phyloP scores from a whole-genome alignment of 805 yeast genomes.

The Komagataella pastoris region DNA sequence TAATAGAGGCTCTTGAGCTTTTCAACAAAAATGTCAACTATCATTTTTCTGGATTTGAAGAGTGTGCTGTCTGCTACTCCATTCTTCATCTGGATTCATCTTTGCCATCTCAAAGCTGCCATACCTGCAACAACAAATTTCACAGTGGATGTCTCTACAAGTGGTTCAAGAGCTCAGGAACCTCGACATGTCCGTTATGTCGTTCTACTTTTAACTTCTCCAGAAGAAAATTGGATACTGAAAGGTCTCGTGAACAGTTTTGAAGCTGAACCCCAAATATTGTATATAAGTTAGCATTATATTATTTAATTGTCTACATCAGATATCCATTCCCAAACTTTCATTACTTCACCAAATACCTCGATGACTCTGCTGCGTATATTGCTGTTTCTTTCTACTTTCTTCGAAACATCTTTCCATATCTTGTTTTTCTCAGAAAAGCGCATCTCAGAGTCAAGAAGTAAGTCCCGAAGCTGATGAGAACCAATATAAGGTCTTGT shows the following conservation, averaged over 20 bases:
- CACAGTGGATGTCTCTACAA: slow-evolving; percentile 93
- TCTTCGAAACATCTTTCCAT: slow-evolving; percentile 45
- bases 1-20: slow-evolving; percentile 52
- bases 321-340: slow-evolving; percentile 81
- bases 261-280: background rate
- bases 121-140: slow-evolving; percentile 86
- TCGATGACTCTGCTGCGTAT: slow-evolving; percentile 53
- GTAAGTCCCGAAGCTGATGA: slow-evolving; percentile 59
- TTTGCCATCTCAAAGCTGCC: slow-evolving; percentile 77
- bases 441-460: slow-evolving; percentile 25
- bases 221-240: background rate
- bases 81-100: slow-evolving; percentile 84
- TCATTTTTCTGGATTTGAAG: slow-evolving; percentile 90
- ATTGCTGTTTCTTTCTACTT: slow-evolving; percentile 54
- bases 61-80: slow-evolving; percentile 94
- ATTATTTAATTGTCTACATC: slow-evolving; percentile 12
- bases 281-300: background rate
- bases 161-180: slow-evolving; percentile 93
- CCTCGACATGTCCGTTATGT: slow-evolving; percentile 91
- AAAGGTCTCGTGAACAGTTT: background rate
- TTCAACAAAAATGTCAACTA: slow-evolving; percentile 64
- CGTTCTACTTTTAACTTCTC: slow-evolving; percentile 47
- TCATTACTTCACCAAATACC: slow-evolving; percentile 75
- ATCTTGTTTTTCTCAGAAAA: slow-evolving; percentile 22
- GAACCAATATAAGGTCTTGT: slow-evolving; percentile 43